Percentiles rank a stretch among this genome's conserved stretches.
phyloP scores from a whole-genome alignment of 2,329 filamentous ascomycete genomes.

The Cryphonectria radicalis region DNA sequence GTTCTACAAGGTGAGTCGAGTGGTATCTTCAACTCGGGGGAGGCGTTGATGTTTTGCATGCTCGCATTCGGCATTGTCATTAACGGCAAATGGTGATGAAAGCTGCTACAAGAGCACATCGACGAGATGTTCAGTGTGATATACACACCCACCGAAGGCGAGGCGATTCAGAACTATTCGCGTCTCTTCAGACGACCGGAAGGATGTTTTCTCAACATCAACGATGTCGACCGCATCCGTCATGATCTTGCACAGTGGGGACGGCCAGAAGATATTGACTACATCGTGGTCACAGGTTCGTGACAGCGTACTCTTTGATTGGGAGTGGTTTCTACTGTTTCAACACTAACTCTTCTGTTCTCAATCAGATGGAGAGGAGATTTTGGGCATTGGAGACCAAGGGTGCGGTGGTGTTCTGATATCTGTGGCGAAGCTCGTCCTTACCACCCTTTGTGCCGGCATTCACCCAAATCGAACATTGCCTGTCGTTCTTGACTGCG shows the following conservation, averaged over 20 bases:
- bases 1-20: conserved; percentile 67
- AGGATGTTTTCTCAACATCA: conserved; percentile 80
- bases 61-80: fast-evolving
- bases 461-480: conserved; percentile 79
- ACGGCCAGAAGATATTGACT: conserved; percentile 74
- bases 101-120: conserved; percentile 77
- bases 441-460: conserved; percentile 86
- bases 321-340: too few species aligned
- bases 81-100: conserved; percentile 8
- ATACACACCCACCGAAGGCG: conserved; percentile 88
- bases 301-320: conserved; percentile 20
- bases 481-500: conserved; percentile 83
- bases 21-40: not conserved
- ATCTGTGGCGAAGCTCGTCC: conserved; percentile 78
- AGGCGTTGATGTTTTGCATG: not conserved
- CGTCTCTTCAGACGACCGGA: conserved; percentile 76
- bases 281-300: conserved; percentile 83
- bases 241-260: conserved; percentile 72
- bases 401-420: conserved; percentile 85
- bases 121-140: conserved; percentile 91
- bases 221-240: conserved; percentile 67
- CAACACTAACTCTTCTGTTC: conserved; percentile 29
- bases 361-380: conserved; percentile 63
- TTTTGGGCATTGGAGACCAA: conserved; percentile 88
- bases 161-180: conserved; percentile 86